A percentile compares a stretch with the other conserved stretches of the same genome.
Conservation (phyloP, 2,329 filamentous ascomycete genomes). For the Aspergillus proliferans region DNA sequence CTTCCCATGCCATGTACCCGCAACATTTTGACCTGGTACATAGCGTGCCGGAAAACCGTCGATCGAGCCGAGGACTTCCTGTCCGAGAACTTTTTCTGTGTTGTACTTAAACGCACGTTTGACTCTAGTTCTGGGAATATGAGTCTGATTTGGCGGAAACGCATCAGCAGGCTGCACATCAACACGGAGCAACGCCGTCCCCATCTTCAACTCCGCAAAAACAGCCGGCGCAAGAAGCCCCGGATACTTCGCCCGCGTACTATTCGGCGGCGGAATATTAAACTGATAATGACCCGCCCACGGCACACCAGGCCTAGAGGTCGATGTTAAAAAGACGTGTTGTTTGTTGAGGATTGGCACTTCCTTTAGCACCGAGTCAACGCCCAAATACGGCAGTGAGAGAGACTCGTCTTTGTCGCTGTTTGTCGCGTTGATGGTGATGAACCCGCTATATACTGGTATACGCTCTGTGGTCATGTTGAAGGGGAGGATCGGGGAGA, state of each 20-base stretch:
- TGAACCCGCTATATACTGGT: constrained; percentile 28
- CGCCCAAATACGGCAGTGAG: constrained; percentile 27
- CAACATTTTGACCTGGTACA: not conserved
- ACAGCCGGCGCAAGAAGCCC: not conserved
- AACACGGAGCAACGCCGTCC: constrained; percentile 7
- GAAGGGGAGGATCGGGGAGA: not conserved
- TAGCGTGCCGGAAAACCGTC: not conserved
- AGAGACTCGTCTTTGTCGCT: constrained; percentile 13
- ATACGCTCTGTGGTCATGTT: constrained; percentile 12
- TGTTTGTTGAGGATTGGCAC: constrained; percentile 9
- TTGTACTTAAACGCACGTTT: not conserved
- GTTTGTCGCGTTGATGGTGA: constrained; percentile 19
- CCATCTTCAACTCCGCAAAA: constrained; percentile 7
- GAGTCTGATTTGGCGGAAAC: no score
- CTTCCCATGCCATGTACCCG: not conserved
- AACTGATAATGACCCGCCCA: not conserved
- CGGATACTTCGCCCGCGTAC: not conserved
- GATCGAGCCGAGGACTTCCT: not conserved
- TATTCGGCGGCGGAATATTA: not conserved
- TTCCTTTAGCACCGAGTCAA: constrained; percentile 16
- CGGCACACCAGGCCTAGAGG: not conserved
- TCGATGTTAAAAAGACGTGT: not conserved
- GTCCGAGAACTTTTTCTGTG: not conserved
- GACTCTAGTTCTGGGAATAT: no score
- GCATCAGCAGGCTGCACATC: constrained; percentile 6